These are phyloP conservation scores for Kurtzmaniella cleridarum DNA, from an alignment of 805 yeast genomes.

Conservation along the genomic window DNA sequence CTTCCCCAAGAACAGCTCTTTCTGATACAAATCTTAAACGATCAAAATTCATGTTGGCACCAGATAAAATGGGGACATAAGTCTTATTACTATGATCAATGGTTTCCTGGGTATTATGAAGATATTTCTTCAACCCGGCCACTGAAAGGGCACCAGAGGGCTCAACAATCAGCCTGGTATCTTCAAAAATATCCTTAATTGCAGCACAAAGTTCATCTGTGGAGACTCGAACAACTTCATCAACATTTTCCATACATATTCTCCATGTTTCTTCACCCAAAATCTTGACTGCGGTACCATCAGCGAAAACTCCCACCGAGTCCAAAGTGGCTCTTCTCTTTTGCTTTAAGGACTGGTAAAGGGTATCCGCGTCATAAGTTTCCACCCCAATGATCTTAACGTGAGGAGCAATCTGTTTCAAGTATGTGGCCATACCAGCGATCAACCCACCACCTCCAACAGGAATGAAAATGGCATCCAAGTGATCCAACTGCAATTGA, in stretches of 20 bases:
- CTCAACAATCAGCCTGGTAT: constrained; percentile 88
- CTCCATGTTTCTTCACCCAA: constrained; percentile 91
- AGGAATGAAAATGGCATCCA: constrained; percentile 85
- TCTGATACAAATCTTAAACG: constrained; percentile 93
- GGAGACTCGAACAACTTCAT: constrained; percentile 76
- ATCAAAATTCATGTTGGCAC: constrained; percentile 98
- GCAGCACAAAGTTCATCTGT: constrained; percentile 97
- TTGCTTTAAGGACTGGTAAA: constrained; percentile 60
- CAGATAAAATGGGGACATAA: constrained; percentile 82
- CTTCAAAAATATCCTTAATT: constrained; percentile 93
- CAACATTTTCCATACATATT: constrained; percentile 72
- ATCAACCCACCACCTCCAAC: constrained; percentile 97
- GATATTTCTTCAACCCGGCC: constrained; percentile 87
- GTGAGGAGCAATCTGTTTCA: constrained; percentile 97
- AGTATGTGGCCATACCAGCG: constrained; percentile 84
- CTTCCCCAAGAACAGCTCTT: constrained; percentile 98
- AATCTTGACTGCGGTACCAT: constrained; percentile 92
- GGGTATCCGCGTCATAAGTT: constrained; percentile 92
- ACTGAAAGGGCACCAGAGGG: constrained; percentile 97
- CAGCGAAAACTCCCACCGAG: constrained; percentile 95
- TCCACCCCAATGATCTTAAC: constrained; percentile 94
- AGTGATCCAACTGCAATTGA: constrained; percentile 71
- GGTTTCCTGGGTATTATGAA: constrained; percentile 55
- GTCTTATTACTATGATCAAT: constrained; percentile 64
- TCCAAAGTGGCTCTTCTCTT: constrained; percentile 52